A percentile compares a stretch with the other conserved stretches of the same genome.
These are phyloP conservation scores for Phytophthora boehmeriae DNA, from an alignment of 352 stramenopile genomes.

Conservation along the genomic window DNA sequence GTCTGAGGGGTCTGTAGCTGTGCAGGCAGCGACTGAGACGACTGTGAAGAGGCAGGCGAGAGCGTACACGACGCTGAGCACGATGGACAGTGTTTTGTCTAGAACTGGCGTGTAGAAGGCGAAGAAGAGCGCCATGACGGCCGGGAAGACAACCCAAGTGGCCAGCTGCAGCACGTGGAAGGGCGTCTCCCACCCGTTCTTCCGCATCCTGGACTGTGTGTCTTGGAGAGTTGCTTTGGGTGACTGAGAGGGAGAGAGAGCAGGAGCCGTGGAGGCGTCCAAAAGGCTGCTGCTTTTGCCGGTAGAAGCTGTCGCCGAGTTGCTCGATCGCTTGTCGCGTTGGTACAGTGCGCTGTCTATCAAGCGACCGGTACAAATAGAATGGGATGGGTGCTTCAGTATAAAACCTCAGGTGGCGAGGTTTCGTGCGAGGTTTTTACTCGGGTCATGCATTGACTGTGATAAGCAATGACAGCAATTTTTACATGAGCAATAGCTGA, in stretches of 20 bases:
- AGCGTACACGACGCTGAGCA: constrained; percentile 64
- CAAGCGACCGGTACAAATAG: constrained; percentile 23
- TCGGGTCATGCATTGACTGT: no score
- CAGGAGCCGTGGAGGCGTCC: not conserved
- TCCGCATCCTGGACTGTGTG: constrained; percentile 43
- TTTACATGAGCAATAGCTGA: no score
- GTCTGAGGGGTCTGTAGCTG: constrained; percentile 78
- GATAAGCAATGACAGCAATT: no score
- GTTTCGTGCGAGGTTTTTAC: not conserved
- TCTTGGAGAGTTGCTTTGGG: no score
- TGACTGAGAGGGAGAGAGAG: constrained; percentile 1
- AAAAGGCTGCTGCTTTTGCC: constrained; percentile 1
- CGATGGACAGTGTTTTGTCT: constrained; percentile 46
- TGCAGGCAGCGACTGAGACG: constrained; percentile 61
- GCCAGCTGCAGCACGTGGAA: constrained; percentile 85
- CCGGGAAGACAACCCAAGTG: constrained; percentile 85
- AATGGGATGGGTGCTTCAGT: not conserved
- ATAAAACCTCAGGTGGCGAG: not conserved
- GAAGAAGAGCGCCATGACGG: constrained; percentile 83
- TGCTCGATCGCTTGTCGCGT: constrained; percentile 12
- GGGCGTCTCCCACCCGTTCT: constrained; percentile 81
- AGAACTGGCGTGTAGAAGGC: constrained; percentile 81
- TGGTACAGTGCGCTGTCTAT: constrained; percentile 38
- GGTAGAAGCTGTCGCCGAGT: constrained; percentile 23
- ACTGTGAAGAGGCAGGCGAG: constrained; percentile 58